Evolutionary conservation across 2,329 filamentous ascomycete genomes (phyloP).

Genomic region (Didymella sp.): DNA sequence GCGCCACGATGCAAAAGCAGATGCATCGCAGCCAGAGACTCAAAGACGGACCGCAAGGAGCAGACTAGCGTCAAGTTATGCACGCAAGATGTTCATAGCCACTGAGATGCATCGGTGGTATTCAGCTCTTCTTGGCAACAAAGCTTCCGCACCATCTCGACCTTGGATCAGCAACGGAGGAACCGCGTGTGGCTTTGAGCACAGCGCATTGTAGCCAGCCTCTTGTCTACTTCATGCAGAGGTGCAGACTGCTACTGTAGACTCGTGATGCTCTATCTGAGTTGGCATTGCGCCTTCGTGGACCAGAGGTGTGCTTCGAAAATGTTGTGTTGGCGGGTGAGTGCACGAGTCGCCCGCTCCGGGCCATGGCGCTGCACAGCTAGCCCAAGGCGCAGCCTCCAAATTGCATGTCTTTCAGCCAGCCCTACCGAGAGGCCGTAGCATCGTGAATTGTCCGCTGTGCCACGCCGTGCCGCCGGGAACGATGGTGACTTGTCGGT

Average conservation of each 20-base stretch:
- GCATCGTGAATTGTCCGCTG: neutral
- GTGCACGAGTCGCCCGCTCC: neutral
- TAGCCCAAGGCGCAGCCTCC: conserved; percentile 4
- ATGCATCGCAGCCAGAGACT: conserved; percentile 7
- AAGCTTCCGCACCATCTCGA: conserved; percentile 9
- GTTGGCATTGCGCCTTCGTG: conserved; percentile 4
- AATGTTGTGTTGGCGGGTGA: neutral
- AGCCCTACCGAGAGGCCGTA: conserved; percentile 3
- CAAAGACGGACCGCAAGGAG: conserved; percentile 2
- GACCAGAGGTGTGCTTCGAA: conserved; percentile 2
- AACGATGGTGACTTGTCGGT: neutral
- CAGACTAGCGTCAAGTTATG: conserved; percentile 4
- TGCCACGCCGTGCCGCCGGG: neutral
- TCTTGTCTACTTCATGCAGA: neutral
- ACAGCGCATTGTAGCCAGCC: conserved; percentile 14
- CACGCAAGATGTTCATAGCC: conserved; percentile 10
- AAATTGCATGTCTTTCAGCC: conserved; percentile 2
- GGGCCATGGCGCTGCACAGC: conserved; percentile 2
- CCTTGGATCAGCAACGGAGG: conserved; percentile 5
- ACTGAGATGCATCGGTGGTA: conserved; percentile 8
- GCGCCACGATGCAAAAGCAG: conserved; percentile 11
- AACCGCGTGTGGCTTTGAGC: conserved; percentile 3
- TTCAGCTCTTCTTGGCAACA: conserved; percentile 16
- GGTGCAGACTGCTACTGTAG: conserved; percentile 4
- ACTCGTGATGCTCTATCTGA: conserved; percentile 6